Percentiles rank a stretch among this genome's conserved stretches.
phyloP scores from a whole-genome alignment of 2,329 filamentous ascomycete genomes.

The Thelonectria olida region DNA sequence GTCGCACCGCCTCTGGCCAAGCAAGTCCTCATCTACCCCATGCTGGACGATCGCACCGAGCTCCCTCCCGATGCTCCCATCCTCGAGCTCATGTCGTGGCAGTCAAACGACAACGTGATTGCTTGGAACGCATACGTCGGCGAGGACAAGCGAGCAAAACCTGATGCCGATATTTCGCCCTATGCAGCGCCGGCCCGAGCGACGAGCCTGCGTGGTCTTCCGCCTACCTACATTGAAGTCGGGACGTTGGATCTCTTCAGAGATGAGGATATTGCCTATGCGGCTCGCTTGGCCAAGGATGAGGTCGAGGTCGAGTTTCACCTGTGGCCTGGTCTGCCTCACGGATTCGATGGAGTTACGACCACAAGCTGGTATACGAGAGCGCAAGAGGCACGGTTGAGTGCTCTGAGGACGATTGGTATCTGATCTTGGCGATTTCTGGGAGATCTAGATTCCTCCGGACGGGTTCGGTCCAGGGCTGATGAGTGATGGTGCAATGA shows the following conservation, averaged over 20 bases:
- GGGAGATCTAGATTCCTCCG: too few relatives aligned
- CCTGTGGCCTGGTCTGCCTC: constrained; percentile 51
- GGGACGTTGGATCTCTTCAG: constrained; percentile 51
- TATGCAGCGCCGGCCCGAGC: constrained; percentile 39
- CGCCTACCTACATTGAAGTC: constrained; percentile 50
- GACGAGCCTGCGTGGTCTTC: constrained; percentile 41
- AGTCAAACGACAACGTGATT: constrained; percentile 26
- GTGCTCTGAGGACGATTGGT: background rate
- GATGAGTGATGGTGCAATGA: too few relatives aligned
- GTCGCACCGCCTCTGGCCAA: constrained; percentile 42
- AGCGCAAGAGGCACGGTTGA: background rate
- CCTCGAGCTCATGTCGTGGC: constrained; percentile 28
- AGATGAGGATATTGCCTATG: constrained; percentile 34
- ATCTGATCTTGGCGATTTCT: background rate
- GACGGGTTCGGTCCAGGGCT: too few relatives aligned
- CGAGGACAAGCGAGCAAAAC: background rate
- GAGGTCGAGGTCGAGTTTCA: constrained; percentile 51
- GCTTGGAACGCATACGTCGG: constrained; percentile 35
- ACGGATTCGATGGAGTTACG: constrained; percentile 43
- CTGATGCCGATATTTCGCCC: constrained; percentile 14
- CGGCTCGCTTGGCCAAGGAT: constrained; percentile 39
- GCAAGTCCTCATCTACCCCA: constrained; percentile 46
- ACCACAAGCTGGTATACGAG: background rate
- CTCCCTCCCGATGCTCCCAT: background rate
- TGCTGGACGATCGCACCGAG: constrained; percentile 44